A percentile compares a stretch with the other conserved stretches of the same genome.
These are phyloP conservation scores for Hagleromyces aurorensis DNA, from an alignment of 805 yeast genomes.

Conservation along the genomic window DNA sequence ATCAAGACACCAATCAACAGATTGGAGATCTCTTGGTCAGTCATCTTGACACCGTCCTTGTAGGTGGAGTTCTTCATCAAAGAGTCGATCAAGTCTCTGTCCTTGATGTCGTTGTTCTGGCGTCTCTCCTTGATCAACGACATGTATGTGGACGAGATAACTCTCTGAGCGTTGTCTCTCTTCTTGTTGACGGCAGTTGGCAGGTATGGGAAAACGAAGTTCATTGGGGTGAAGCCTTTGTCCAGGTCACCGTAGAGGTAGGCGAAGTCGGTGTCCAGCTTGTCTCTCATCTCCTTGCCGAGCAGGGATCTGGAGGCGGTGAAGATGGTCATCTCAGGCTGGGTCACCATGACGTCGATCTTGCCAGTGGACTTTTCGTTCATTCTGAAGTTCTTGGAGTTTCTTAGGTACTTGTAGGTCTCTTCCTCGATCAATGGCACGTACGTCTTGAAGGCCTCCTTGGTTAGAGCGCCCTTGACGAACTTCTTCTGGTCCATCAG, in stretches of 20 bases:
- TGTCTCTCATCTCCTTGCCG: slow-evolving; percentile 85
- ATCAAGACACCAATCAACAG: slow-evolving; percentile 88
- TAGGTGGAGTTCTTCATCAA: slow-evolving; percentile 76
- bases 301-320: slow-evolving; percentile 89
- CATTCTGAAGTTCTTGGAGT: slow-evolving; percentile 41
- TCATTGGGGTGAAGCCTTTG: slow-evolving; percentile 92
- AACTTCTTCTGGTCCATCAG: slow-evolving; percentile 98
- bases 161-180: slow-evolving; percentile 83
- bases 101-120: slow-evolving; percentile 62
- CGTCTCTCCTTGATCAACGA: slow-evolving; percentile 70
- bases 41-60: slow-evolving; percentile 90
- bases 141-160: slow-evolving; percentile 74
- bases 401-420: slow-evolving; percentile 53
- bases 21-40: slow-evolving; percentile 91
- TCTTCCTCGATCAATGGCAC: slow-evolving; percentile 87
- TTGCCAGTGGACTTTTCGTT: slow-evolving; percentile 37
- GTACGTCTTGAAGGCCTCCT: slow-evolving; percentile 72
- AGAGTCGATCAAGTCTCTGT: slow-evolving; percentile 84
- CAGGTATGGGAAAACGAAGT: slow-evolving; percentile 90
- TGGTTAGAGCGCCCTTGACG: slow-evolving; percentile 81
- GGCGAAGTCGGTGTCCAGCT: slow-evolving; percentile 78
- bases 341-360: slow-evolving; percentile 67
- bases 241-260: slow-evolving; percentile 83
- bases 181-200: slow-evolving; percentile 79
- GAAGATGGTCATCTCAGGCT: slow-evolving; percentile 92